These are phyloP conservation scores for Pseudopithomyces chartarum DNA, from an alignment of 2,329 filamentous ascomycete species.

Conservation along the genomic window DNA sequence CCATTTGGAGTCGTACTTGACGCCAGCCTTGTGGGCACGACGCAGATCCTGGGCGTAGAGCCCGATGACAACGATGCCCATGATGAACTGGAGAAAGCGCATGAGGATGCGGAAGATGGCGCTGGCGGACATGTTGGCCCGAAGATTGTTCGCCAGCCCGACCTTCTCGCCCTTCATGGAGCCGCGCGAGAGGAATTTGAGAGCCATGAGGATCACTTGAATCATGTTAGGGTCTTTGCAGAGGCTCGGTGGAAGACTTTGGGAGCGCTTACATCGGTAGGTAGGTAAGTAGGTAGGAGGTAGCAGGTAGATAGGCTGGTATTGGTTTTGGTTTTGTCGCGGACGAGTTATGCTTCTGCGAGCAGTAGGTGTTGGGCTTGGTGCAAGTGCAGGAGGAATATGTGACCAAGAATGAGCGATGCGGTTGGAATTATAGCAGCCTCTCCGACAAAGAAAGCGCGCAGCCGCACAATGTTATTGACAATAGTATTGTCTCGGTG, in stretches of 20 bases:
- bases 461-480: not conserved
- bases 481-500: conserved; percentile 8
- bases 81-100: conserved; percentile 77
- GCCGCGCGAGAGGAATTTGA: conserved; percentile 37
- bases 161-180: conserved; percentile 38
- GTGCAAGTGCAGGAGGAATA: not conserved
- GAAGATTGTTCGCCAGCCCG: conserved; percentile 25
- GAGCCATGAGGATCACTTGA: conserved; percentile 27
- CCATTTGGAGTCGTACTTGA: conserved; percentile 44
- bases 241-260: not conserved
- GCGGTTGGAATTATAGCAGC: not conserved
- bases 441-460: not conserved
- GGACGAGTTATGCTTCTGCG: not conserved
- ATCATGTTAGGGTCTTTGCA: conserved; percentile 12
- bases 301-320: not conserved
- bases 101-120: conserved; percentile 59
- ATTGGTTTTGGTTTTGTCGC: not conserved
- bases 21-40: conserved; percentile 51
- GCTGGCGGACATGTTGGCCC: conserved; percentile 23
- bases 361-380: not conserved
- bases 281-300: not conserved
- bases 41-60: conserved; percentile 60
- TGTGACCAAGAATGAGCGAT: not conserved
- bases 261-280: conserved; percentile 10
- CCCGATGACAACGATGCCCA: conserved; percentile 77